Evolutionary conservation across 2,329 filamentous ascomycete genomes (phyloP), one percentile per base, ranked within the genome.

Genomic region (Neopestalotiopsis rosae): DNA sequence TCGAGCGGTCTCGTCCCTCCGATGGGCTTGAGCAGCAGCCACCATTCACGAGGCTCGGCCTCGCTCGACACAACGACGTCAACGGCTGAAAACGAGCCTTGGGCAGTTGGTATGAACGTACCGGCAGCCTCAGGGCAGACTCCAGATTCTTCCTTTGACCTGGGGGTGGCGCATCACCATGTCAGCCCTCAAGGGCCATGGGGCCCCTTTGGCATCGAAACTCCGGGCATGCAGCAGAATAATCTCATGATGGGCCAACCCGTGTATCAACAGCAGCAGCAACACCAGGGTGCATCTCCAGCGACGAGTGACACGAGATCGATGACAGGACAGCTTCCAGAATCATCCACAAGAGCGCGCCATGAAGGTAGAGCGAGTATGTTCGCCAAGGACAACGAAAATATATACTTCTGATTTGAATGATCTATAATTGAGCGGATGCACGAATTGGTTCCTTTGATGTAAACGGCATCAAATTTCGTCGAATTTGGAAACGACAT

Each of bases 361-460:
- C 57, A 59, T 1, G 28, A 63, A 5, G 38, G 61, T 24, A 63
- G 34, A 63, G 61, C 61, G 9, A 63, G 61, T 14, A 17, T 24
- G 40, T 63, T 63, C n/a, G 61, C 61, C 24, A 63, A 45, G 61
- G 61, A 63, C 2, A 38, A 63, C 32, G 20, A 63, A 63, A 63
- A 45, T 38, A 45, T 63, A 34, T 63, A 63, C 20, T 63, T 63
- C 61, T 63, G 32, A 34, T 45, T 14, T 13, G 24, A 30, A 59
- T 24, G 24, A 10, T 7, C 24, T 13, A 32, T 30, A n/a, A 32
- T 13, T 30, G 12, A 59, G 7, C 30, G 57, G 28, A 30, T 5
- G 12, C n/a, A 30, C 17, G 12, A 59, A 5, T 30, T 14, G 24
- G 9, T 17, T 58, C 13, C 7, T 5, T 10, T 24, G 13, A 24